These are phyloP conservation scores for Aspergillus biplanus DNA, from an alignment of 495 filamentous ascomycete species.

Conservation along the genomic window DNA sequence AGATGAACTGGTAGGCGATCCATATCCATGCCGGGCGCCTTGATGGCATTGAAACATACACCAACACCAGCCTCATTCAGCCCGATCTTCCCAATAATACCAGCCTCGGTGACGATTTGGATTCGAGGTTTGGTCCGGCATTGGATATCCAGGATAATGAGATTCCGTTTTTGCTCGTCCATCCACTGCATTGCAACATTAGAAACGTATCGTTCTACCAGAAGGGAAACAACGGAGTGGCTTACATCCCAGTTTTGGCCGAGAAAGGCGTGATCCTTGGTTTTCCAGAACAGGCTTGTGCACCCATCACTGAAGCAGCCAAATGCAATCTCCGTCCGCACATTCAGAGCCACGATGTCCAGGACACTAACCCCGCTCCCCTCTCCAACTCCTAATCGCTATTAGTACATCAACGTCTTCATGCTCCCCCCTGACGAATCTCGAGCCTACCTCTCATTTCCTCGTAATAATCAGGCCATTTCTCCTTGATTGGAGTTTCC, in stretches of 20 bases:
- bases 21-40: conserved; percentile 14
- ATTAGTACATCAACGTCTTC: no score
- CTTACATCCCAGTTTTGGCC: conserved; percentile 22
- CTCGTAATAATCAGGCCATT: conserved; percentile 8
- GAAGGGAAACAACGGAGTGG: neutral
- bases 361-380: neutral
- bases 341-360: conserved; percentile 17
- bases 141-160: conserved; percentile 11
- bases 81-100: conserved; percentile 65
- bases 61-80: conserved; percentile 58
- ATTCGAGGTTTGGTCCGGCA: neutral
- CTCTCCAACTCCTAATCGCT: conserved; percentile 9
- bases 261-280: neutral
- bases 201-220: neutral
- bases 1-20: conserved; percentile 57
- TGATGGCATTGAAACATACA: conserved; percentile 58
- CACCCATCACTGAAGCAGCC: conserved; percentile 15
- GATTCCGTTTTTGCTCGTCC: conserved; percentile 12
- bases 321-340: conserved; percentile 16
- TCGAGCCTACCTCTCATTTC: conserved; percentile 2
- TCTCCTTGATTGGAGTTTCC: neutral
- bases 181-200: conserved; percentile 10
- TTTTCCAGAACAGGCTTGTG: conserved; percentile 14
- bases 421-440: no score
- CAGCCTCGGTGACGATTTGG: conserved; percentile 45